Evolutionary conservation across 768 basidiomycete species (phyloP).

Genomic region (Lentinus tigrinus): DNA sequence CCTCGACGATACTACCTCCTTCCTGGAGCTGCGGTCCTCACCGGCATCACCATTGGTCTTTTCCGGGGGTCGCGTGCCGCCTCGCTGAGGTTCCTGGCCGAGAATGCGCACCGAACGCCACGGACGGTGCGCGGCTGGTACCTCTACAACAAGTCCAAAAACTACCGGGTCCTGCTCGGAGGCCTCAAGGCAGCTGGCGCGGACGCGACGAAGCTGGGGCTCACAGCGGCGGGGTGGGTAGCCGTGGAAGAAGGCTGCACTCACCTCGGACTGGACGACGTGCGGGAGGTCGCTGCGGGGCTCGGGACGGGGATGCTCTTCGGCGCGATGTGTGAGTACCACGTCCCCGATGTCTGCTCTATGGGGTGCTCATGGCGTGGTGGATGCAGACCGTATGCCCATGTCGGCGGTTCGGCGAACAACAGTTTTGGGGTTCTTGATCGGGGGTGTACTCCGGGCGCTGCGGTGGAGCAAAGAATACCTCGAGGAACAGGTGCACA

Average conservation of each 20-base stretch:
- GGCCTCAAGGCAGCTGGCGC: slow-evolving; percentile 65
- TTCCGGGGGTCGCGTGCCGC: slow-evolving; percentile 70
- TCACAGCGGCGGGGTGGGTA: slow-evolving; percentile 47
- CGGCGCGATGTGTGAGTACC: slow-evolving; percentile 52
- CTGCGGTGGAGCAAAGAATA: slow-evolving; percentile 30
- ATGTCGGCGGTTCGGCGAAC: slow-evolving; percentile 48
- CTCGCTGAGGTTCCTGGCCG: slow-evolving; percentile 83
- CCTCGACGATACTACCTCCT: slow-evolving; percentile 62
- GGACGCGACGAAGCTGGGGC: slow-evolving; percentile 53
- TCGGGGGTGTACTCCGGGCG: slow-evolving; percentile 53
- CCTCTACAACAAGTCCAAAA: slow-evolving; percentile 95
- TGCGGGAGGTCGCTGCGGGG: slow-evolving; percentile 62
- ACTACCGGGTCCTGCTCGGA: slow-evolving; percentile 78
- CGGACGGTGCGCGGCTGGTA: slow-evolving; percentile 91
- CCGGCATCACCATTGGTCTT: slow-evolving; percentile 70
- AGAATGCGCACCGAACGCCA: slow-evolving; percentile 87
- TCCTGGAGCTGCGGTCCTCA: slow-evolving; percentile 55
- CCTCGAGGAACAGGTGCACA: slow-evolving; percentile 25
- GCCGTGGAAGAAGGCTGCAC: slow-evolving; percentile 45
- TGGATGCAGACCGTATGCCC: slow-evolving; percentile 53
- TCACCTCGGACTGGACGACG: slow-evolving; percentile 37
- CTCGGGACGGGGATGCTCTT: slow-evolving; percentile 62
- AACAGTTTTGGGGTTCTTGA: slow-evolving; percentile 51
- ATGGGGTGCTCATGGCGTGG: not conserved
- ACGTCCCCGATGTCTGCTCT: not conserved